Conservation (phyloP, 2,329 filamentous ascomycete genomes). For the Fusarium sp. region DNA sequence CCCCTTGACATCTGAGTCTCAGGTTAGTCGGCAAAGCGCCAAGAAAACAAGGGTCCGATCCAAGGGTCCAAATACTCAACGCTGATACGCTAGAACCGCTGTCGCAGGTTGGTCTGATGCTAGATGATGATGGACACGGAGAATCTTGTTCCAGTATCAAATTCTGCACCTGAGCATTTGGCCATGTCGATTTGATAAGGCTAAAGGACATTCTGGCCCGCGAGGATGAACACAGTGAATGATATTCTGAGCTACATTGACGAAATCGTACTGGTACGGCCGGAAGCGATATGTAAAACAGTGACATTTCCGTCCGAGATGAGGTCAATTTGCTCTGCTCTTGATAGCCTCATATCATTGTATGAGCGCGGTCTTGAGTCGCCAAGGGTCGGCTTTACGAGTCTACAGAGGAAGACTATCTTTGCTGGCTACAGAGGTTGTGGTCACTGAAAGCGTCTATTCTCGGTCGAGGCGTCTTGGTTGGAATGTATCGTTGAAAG, state of each 20-base stretch:
- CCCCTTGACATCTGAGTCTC: slow-evolving; percentile 40
- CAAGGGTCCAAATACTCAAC: slow-evolving; percentile 25
- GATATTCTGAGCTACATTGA: slow-evolving; percentile 24
- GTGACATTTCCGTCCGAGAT: slow-evolving; percentile 36
- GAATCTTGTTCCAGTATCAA: slow-evolving; percentile 41
- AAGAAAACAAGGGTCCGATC: slow-evolving; percentile 23
- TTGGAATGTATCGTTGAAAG: slow-evolving; percentile 26
- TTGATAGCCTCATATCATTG: slow-evolving; percentile 17
- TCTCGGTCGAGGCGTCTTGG: slow-evolving; percentile 4
- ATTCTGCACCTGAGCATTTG: slow-evolving; percentile 32
- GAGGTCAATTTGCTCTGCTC: slow-evolving; percentile 25
- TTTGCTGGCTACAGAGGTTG: not conserved
- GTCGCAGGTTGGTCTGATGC: slow-evolving; percentile 45
- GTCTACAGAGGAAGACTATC: not conserved
- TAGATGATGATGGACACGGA: slow-evolving; percentile 41
- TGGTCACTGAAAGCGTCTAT: slow-evolving; percentile 13
- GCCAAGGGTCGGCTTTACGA: slow-evolving; percentile 4
- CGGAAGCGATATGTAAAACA: slow-evolving; percentile 34
- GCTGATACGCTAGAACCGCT: slow-evolving; percentile 37
- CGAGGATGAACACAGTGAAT: slow-evolving; percentile 24
- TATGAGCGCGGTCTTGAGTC: slow-evolving; percentile 16
- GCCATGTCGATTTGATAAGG: slow-evolving; percentile 30
- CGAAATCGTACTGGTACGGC: slow-evolving; percentile 30
- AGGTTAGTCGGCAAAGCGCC: slow-evolving; percentile 41
- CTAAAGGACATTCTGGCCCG: not conserved